Evolutionary conservation across 2,329 filamentous ascomycete species (phyloP), one percentile per base, ranked within the genome.

Genomic region (Aspergillus fischeri): DNA sequence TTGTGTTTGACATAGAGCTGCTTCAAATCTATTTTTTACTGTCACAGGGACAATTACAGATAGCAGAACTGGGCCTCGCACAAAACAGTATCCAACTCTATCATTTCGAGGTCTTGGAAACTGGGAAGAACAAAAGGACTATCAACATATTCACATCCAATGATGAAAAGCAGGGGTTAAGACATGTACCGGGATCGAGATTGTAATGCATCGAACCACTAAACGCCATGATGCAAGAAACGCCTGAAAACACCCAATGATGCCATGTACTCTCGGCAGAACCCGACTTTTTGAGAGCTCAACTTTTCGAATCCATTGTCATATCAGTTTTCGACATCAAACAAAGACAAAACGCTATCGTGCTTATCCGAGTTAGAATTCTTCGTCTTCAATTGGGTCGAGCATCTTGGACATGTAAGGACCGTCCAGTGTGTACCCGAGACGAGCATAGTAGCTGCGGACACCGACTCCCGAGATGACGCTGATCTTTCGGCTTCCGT

Each of bases 381-480:
- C 69, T 42, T 77, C 75, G 38, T 71, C 69, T 32, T 76, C 73
- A 53, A 75, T 65, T 25, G 73, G 73, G 49, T 75, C 73, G 51
- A 81, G 64, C 72, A 74, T 77, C 68, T 81, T 81, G 59, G 78
- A 81, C 79, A 81, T 91, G 63, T 95, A 96, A 10, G 90, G 91
- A 9, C 94, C 94, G 73, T 99, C 94, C 29, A 99, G 81, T 81
- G 86, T 91, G 77, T 97, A 99, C 1, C 94, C 94, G 32, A 99
- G 82, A 73, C 92, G 93, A 62, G 85, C 87, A 72, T 99, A 99
- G 73, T 99, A 99, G 70, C 91, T 95, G 69, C 94, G 83, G 20
- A 97, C 95, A 11, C 94, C 94, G 7, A 99, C 92, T 29, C 94
- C 94, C n/a, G 92, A 96, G 60, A 99, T 99, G 64, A 99, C 92